phyloP scores from a whole-genome alignment of 768 basidiomycete species.

The Lyophyllum atratum region DNA sequence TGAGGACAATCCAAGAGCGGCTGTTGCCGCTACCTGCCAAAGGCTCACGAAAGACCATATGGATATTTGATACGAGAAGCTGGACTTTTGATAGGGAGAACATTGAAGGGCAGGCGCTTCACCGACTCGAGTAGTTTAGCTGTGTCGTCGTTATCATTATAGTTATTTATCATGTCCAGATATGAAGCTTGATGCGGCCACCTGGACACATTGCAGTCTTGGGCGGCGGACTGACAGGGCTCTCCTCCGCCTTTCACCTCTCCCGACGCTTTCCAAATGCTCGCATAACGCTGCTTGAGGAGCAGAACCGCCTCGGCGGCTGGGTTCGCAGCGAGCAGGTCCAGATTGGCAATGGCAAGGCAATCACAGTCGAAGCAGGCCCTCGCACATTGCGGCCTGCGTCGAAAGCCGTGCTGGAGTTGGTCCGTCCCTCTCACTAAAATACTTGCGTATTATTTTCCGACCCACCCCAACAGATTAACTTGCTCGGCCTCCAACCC shows the following conservation, averaged over 20 bases:
- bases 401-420: slow-evolving; percentile 69
- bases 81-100: slow-evolving; percentile 4
- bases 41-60: slow-evolving; percentile 15
- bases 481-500: slow-evolving; percentile 65
- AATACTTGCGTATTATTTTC: background rate
- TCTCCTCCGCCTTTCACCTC: slow-evolving; percentile 81
- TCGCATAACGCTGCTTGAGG: slow-evolving; percentile 72
- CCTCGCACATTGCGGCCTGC: slow-evolving; percentile 86
- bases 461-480: slow-evolving; percentile 70
- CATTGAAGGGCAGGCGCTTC: background rate
- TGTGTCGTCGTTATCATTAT: background rate
- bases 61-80: slow-evolving; percentile 16
- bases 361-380: slow-evolving; percentile 78
- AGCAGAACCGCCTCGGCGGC: slow-evolving; percentile 67
- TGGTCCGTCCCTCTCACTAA: slow-evolving; percentile 53
- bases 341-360: slow-evolving; percentile 29
- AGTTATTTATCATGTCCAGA: background rate
- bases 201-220: slow-evolving; percentile 61
- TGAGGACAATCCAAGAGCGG: slow-evolving; percentile 14
- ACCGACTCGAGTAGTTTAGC: background rate
- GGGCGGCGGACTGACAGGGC: slow-evolving; percentile 81
- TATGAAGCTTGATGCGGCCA: too few species aligned
- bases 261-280: slow-evolving; percentile 61
- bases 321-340: slow-evolving; percentile 78
- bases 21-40: background rate